A percentile compares a stretch with the other conserved stretches of the same genome.
Conservation (phyloP, 306 rosid genomes). For the Prinsepia uniflora region DNA sequence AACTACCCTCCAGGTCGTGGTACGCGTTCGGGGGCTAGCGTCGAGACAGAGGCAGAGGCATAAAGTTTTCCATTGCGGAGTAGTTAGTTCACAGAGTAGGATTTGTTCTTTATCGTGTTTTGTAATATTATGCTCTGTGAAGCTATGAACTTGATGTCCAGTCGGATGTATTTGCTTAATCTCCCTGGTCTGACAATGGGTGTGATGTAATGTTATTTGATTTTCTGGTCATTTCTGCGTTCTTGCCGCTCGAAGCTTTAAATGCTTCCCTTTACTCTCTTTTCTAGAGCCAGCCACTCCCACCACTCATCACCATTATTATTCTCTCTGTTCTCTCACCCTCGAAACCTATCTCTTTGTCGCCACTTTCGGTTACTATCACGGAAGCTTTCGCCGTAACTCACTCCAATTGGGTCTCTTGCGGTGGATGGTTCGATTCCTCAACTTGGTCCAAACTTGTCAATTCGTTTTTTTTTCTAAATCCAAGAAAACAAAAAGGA, state of each 20-base stretch:
- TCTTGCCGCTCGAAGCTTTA: constrained; percentile 49
- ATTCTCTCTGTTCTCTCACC: not conserved
- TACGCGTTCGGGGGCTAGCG: no score
- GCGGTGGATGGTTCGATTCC: not conserved
- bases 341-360: not conserved
- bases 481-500: not conserved
- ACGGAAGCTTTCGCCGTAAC: not conserved
- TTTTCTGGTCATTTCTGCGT: no score
- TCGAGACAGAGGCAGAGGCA: no score
- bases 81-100: no score
- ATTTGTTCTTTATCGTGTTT: no score
- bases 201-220: no score
- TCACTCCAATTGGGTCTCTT: not conserved
- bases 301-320: constrained; percentile 24
- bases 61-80: no score
- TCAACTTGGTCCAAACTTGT: not conserved
- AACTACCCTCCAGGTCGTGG: no score
- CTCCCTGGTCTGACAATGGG: no score
- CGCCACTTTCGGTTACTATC: not conserved
- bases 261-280: constrained; percentile 48
- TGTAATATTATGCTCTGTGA: no score
- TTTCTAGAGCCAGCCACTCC: not conserved
- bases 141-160: no score
- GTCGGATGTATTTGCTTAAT: no score
- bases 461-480: not conserved